A percentile compares a stretch with the other conserved stretches of the same genome.
These are phyloP conservation scores for Yarrowia sp. DNA, from an alignment of 805 yeast species.

Conservation along the genomic window DNA sequence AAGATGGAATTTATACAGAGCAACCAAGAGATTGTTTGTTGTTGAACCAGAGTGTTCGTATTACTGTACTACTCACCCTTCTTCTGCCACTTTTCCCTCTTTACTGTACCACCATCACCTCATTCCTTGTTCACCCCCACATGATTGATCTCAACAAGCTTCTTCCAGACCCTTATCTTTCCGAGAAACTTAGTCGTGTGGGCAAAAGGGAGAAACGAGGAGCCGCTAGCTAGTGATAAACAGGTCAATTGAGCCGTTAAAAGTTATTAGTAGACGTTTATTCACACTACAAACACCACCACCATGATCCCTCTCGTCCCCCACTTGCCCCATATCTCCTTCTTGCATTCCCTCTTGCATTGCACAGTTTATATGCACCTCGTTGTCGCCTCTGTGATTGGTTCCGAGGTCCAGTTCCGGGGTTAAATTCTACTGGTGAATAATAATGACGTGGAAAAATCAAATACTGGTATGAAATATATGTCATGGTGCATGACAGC, in stretches of 20 bases:
- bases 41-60: too few relatives aligned
- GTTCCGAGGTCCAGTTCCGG: background rate
- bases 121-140: conserved; percentile 11
- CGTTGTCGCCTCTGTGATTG: conserved; percentile 14
- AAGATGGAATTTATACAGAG: background rate
- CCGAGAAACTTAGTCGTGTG: conserved; percentile 14
- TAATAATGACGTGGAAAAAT: too few relatives aligned
- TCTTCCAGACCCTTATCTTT: conserved; percentile 21
- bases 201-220: too few relatives aligned
- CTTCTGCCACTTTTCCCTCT: too few relatives aligned
- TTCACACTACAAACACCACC: background rate
- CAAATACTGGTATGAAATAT: background rate
- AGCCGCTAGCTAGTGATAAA: too few relatives aligned
- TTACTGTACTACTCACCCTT: too few relatives aligned
- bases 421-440: background rate
- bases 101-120: background rate
- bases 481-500: too few relatives aligned
- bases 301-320: background rate
- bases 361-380: conserved; percentile 7
- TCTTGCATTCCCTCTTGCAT: conserved; percentile 4
- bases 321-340: conserved; percentile 1
- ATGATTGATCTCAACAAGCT: conserved; percentile 35
- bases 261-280: too few relatives aligned
- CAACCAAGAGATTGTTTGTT: too few relatives aligned
- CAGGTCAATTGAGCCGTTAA: background rate